Evolutionary conservation across 2,329 filamentous ascomycete species (phyloP), one percentile per base, ranked within the genome.

Genomic region (Pseudocercospora eumusae): DNA sequence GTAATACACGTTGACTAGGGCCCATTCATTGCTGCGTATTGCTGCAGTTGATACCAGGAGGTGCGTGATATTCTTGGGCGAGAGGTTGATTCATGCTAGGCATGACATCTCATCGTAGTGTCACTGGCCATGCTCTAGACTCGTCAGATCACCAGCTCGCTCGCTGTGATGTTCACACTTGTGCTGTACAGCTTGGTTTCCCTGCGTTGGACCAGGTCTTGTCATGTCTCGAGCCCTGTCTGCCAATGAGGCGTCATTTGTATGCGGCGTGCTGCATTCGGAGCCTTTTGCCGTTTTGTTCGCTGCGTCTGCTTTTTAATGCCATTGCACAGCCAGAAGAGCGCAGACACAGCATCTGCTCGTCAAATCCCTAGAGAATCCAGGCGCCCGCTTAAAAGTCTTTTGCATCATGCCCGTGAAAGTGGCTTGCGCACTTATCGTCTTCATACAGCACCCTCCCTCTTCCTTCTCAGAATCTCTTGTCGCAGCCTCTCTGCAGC

Each of bases 401-500:
- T n/a, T 18, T 15, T 10, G 10, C 10, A 4, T 33, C 11, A 4
- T 33, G n/a, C 23, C 7, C n/a, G 20, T 42, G 8, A 13, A 40
- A 28, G 28, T 42, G 21, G 20, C 9, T 10, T 23, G 15, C 33
- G 9, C 36, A 42, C 11, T 1, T 18, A 23, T 21, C 2, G 33
- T 36, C 13, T 25, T 68, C 66, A 68, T 13, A 62, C 56, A n/a
- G 70, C 73, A 20, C 61, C 75, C 53, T 73, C 75, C 69, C 83
- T 81, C 75, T 88, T 82, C 74, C 83, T 82, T 69, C 88, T 86
- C 63, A 92, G 73, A 56, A 92, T 85, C 76, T 90, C 83, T 68
- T 80, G 79, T 72, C 86, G 82, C 70, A 97, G 71, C 54, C 82
- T 83, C 77, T 96, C 91, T 9, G 88, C 88, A 0, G 92, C 95